A percentile compares a stretch with the other conserved stretches of the same genome.
Evolutionary conservation across 75 land plant species (phyloP).

Genomic region (Cryptomeria japonica): DNA sequence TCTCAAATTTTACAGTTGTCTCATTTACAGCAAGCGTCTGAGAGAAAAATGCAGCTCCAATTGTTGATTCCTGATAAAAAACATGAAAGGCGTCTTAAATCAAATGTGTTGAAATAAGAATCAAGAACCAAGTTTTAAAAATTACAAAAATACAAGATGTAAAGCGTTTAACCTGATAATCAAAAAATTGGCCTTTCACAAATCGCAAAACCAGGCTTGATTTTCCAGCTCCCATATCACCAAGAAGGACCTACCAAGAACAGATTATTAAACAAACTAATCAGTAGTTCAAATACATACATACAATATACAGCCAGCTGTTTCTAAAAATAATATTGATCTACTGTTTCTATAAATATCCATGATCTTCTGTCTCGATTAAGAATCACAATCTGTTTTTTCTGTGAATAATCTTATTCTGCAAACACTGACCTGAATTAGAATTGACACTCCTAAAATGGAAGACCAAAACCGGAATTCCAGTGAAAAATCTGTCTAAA

Average conservation of each 20-base stretch:
- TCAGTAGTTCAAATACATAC: background rate
- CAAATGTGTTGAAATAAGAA: background rate
- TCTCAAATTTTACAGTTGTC: constrained; percentile 90
- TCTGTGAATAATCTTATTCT: background rate
- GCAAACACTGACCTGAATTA: background rate
- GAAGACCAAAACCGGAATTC: background rate
- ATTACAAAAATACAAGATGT: background rate
- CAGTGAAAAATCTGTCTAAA: background rate
- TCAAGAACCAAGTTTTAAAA: background rate
- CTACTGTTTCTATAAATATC: no score
- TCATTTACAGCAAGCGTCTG: constrained; percentile 91
- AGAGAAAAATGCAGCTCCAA: constrained; percentile 97
- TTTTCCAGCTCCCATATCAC: constrained; percentile 61
- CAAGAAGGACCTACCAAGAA: constrained; percentile 28
- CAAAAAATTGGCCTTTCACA: constrained; percentile 52
- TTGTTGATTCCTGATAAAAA: constrained; percentile 78
- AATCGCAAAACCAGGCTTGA: constrained; percentile 54
- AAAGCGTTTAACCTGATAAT: constrained; percentile 24
- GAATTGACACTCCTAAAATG: background rate
- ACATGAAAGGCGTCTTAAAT: background rate
- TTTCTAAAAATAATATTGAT: no score
- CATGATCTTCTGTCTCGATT: background rate
- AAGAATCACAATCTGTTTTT: background rate
- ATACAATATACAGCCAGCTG: background rate
- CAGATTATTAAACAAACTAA: background rate